Evolutionary conservation across 345 rosid genomes (phyloP), one percentile per base, ranked within the genome.

Genomic region (Atalantia buxifolia): DNA sequence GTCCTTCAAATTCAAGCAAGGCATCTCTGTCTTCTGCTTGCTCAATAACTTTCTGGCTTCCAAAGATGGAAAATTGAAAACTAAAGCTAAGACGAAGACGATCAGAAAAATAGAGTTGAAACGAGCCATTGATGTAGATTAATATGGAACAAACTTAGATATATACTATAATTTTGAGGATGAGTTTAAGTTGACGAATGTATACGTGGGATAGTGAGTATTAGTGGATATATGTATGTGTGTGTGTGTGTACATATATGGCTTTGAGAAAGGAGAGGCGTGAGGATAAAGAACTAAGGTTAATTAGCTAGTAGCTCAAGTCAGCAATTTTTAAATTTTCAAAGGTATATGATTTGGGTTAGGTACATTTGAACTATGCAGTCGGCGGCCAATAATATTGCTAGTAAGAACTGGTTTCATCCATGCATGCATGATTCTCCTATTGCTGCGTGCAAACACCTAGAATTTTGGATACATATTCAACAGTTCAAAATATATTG

Each of bases 41-140:
- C 4, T 42, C 48, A 42, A 42, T 42, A 10, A 42, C 48, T 42
- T 42, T 10, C 48, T 42, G 10, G 48, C 14, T 42, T 42, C 48
- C 48, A 42, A 42, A 42, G 48, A 30, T 73, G 21, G 57, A 21
- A 62, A 38, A 42, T 21, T 38, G 18, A 13, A 30, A 79, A 66
- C 14, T 10, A 77, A 45, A 59, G 35, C 73, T 35, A 68, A 21
- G 42, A 73, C 64, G 25, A 77, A 13, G 8, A 66, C 18, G 4
- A 60, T 27, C 9, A 10, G 14, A 10, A 35, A 48, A 73, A 57
- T 50, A 45, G 63, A 60, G 62, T 22, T 33, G 30, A 59, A 42
- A 21, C 66, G 75, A 45, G 66, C 48, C 81, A 77, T 77, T 67
- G 48, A 7, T 27, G 62, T 50, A 53, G 57, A 64, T 72, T 45